Evolutionary conservation across 495 filamentous ascomycete genomes (phyloP).

Genomic region (Neurospora sp.): DNA sequence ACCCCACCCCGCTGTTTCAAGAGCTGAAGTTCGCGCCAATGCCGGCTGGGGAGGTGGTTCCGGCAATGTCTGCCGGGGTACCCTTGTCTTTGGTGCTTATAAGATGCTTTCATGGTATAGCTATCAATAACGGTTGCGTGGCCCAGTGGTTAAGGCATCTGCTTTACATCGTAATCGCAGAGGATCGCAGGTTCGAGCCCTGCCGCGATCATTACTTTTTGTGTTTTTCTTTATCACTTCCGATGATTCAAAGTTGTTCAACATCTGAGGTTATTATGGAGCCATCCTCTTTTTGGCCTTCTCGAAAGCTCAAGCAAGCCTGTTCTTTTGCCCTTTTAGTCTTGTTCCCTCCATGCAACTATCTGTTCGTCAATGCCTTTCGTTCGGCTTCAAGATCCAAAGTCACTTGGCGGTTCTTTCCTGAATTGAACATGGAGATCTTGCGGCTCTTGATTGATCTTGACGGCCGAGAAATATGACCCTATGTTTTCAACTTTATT

Average conservation of each 20-base stretch:
- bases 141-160: slow-evolving; percentile 34
- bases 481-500: no score
- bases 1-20: neutral
- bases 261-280: neutral
- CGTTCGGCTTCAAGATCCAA: no score
- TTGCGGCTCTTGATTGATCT: no score
- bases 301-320: neutral
- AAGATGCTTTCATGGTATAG: fast-evolving
- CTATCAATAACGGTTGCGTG: slow-evolving; percentile 16
- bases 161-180: slow-evolving; percentile 29
- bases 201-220: slow-evolving; percentile 32
- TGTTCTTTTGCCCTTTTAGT: no score
- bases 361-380: no score
- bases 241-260: no score
- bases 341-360: no score
- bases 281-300: neutral
- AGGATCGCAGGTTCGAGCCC: slow-evolving; percentile 43
- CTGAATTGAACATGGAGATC: no score
- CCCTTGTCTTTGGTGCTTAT: neutral
- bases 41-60: neutral
- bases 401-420: no score
- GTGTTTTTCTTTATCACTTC: neutral
- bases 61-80: neutral
- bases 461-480: no score
- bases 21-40: neutral